Evolutionary conservation across 495 filamentous ascomycete species (phyloP).

Genomic region (Bacidia gigantensis): DNA sequence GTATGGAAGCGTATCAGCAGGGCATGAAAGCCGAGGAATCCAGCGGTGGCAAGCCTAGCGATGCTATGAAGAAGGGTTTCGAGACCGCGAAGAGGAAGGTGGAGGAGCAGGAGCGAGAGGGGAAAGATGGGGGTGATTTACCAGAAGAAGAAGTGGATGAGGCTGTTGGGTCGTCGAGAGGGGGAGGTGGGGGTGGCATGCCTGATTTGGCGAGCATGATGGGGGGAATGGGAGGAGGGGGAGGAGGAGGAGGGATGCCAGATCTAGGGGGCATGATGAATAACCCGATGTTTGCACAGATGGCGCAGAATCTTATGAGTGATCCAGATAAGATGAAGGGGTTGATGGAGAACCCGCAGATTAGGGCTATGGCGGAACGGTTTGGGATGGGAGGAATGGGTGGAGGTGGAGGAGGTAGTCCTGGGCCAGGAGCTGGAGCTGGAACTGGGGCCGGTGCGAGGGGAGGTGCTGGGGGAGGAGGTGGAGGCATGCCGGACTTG

Average conservation of each 20-base stretch:
- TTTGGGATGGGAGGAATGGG: conserved; percentile 39
- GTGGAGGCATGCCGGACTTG: conserved; percentile 66
- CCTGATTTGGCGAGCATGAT: conserved; percentile 56
- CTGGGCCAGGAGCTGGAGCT: conserved; percentile 26
- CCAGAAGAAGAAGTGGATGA: conserved; percentile 36
- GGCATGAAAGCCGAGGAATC: conserved; percentile 82
- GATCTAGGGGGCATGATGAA: conserved; percentile 77
- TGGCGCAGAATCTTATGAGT: conserved; percentile 94
- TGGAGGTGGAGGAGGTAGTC: conserved; percentile 30
- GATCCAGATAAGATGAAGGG: conserved; percentile 84
- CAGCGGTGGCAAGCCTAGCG: conserved; percentile 55
- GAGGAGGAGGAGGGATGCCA: conserved; percentile 65
- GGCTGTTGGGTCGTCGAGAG: conserved; percentile 23
- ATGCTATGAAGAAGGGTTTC: conserved; percentile 86
- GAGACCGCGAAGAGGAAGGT: conserved; percentile 79
- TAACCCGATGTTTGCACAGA: conserved; percentile 93
- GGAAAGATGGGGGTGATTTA: conserved; percentile 32
- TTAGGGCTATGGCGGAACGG: conserved; percentile 66
- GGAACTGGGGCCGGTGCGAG: conserved; percentile 1
- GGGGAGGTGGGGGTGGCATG: conserved; percentile 47
- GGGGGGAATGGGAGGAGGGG: conserved; percentile 53
- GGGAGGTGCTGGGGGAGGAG: conserved; percentile 2
- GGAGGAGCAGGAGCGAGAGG: conserved; percentile 48
- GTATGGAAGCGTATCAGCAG: conserved; percentile 86
- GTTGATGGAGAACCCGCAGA: conserved; percentile 83